Conservation (phyloP, 306 rosid genomes). For the Castanea mollissima region DNA sequence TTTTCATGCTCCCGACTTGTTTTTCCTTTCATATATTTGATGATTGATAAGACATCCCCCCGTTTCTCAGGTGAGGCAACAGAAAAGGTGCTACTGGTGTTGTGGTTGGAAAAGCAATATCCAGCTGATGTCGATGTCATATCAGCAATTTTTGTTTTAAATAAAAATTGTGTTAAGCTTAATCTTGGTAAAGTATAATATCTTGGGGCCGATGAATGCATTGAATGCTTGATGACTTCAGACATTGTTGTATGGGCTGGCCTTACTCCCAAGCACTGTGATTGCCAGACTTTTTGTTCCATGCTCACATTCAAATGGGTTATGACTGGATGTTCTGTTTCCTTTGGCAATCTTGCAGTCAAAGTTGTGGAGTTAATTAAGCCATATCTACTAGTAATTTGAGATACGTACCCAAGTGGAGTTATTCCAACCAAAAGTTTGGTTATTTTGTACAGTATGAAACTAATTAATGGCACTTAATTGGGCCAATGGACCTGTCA, state of each 20-base stretch:
- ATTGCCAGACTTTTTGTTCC: slow-evolving; percentile 83
- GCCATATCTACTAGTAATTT: background rate
- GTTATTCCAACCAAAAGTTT: too few species aligned
- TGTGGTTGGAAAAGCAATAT: slow-evolving; percentile 67
- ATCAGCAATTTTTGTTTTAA: slow-evolving; percentile 61
- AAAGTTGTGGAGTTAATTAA: background rate
- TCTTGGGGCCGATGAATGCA: slow-evolving; percentile 78
- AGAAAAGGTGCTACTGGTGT: slow-evolving; percentile 68
- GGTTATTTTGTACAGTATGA: background rate
- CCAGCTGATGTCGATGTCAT: slow-evolving; percentile 79
- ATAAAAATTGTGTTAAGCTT: slow-evolving; percentile 66
- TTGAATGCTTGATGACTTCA: slow-evolving; percentile 97
- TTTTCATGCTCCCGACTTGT: background rate
- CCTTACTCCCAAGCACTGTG: slow-evolving; percentile 86
- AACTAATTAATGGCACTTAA: background rate
- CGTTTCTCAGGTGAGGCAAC: slow-evolving; percentile 69
- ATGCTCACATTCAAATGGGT: slow-evolving; percentile 95
- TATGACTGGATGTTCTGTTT: background rate
- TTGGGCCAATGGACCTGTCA: background rate
- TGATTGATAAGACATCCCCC: background rate
- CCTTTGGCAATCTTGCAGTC: background rate
- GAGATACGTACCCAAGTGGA: background rate
- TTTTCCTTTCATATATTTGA: background rate
- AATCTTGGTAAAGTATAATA: slow-evolving; percentile 77
- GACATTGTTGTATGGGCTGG: slow-evolving; percentile 97